phyloP scores from a whole-genome alignment of 805 yeast genomes.

The Nakazawaea sp. region DNA sequence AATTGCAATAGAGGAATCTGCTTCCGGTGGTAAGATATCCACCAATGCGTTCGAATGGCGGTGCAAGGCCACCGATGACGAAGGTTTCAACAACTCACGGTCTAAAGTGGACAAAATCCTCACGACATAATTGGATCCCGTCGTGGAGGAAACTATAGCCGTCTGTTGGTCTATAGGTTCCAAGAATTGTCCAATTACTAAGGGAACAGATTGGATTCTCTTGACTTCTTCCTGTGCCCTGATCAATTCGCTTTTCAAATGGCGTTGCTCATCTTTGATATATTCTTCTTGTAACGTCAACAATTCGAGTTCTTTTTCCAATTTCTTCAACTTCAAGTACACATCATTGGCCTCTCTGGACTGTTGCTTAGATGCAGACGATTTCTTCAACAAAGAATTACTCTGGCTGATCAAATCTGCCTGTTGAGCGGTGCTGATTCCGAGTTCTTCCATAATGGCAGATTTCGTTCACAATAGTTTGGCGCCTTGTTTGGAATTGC shows the following conservation, averaged over 20 bases:
- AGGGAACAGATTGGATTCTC: conserved; percentile 93
- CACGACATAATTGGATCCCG: conserved; percentile 96
- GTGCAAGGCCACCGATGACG: conserved; percentile 93
- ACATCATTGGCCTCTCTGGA: conserved; percentile 46
- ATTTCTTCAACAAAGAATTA: conserved; percentile 9
- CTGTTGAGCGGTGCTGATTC: conserved; percentile 32
- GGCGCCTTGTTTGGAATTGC: too few species aligned
- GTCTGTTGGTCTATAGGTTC: conserved; percentile 97
- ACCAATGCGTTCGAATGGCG: conserved; percentile 98
- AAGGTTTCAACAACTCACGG: conserved; percentile 88
- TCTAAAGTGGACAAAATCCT: conserved; percentile 91
- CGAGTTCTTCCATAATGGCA: conserved; percentile 55
- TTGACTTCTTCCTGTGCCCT: conserved; percentile 99
- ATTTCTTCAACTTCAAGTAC: conserved; percentile 76
- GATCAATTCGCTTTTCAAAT: conserved; percentile 85
- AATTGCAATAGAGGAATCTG: conserved; percentile 92
- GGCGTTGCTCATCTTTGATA: conserved; percentile 97
- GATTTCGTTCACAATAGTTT: too few species aligned
- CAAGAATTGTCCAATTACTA: conserved; percentile 95
- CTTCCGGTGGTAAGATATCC: conserved; percentile 97
- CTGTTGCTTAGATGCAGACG: conserved; percentile 13
- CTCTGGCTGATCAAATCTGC: conserved; percentile 19
- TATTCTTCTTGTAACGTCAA: conserved; percentile 88
- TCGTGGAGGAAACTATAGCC: conserved; percentile 95
- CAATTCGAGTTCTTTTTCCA: conserved; percentile 86